Base-by-base conservation (phyloP, 176 grass and related monocot genomes). In the Puccinellia tenuiflora region DNA sequence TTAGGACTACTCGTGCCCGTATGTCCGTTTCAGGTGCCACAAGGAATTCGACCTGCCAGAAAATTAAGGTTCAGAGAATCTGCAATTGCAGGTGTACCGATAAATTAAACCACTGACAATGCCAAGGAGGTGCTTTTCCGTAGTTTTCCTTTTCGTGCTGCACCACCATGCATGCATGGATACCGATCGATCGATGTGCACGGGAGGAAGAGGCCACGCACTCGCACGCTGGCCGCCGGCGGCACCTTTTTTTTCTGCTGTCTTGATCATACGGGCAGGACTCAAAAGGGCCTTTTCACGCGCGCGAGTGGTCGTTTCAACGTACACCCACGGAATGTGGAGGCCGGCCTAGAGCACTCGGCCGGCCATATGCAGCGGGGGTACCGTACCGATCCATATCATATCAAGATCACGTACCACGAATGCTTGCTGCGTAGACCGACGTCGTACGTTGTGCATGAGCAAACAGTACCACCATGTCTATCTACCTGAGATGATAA, bases 21-120 rank as follows among this genome's bases (percentile, higher is more conserved):
- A n/a, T n/a, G n/a, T n/a, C n/a, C n/a, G n/a, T n/a, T n/a, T n/a
- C n/a, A n/a, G n/a, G n/a, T n/a, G n/a, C 76, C 71, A 73, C 43
- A 25, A 9, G 20, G 51, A 72, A 29, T 82, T 82, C 39, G 60
- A 56, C 72, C 51, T 9, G 45, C 21, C 68, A 69, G 73, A 84
- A 80, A n/a, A n/a, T n/a, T n/a, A n/a, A 81, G 60, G 70, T 85
- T 85, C 37, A 81, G 69, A 81, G 82, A 76, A 89, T 85, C 76
- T 80, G 87, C 79, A 15, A 39, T 76, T 81, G 82, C 69, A 89
- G 77, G 60, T 17, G 59, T 75, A 31, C 81, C 59, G 29, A 88
- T 65, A 28, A 53, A 39, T 37, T 65, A 28, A 53, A 39, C 47
- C 81, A 73, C 43, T 20, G 56, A n/a, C 67, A 9, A 9, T 5